phyloP scores from a whole-genome alignment of 257 asterid genomes.

The Solanum etuberosum region DNA sequence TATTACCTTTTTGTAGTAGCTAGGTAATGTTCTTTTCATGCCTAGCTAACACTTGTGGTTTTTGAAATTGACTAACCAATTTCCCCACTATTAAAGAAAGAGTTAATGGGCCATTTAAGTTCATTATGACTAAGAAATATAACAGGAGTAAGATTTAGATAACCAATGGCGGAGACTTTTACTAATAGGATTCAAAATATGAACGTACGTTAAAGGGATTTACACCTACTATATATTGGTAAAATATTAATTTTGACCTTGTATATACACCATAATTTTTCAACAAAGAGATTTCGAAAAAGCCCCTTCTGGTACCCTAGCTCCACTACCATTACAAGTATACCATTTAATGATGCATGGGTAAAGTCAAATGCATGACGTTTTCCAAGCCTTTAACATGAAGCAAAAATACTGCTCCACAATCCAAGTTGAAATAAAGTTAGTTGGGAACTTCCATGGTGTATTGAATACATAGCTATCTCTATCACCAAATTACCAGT shows the following conservation, averaged over 20 bases:
- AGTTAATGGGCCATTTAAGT: background rate
- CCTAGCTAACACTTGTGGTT: background rate
- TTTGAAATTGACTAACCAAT: background rate
- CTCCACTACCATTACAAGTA: background rate
- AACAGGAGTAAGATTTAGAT: background rate
- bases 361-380: background rate
- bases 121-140: background rate
- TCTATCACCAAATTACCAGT: background rate
- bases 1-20: background rate
- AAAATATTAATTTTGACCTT: background rate
- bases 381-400: background rate
- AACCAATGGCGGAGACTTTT: background rate
- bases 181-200: background rate
- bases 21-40: background rate
- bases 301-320: background rate
- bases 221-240: background rate
- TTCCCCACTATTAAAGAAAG: background rate
- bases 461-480: background rate
- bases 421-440: background rate
- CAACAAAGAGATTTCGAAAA: background rate
- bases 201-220: background rate
- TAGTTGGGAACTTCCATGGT: background rate
- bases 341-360: background rate
- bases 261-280: background rate
- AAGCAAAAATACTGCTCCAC: background rate